phyloP scores from a whole-genome alignment of 2,329 filamentous ascomycete species.

The Pseudonectria buxi region DNA sequence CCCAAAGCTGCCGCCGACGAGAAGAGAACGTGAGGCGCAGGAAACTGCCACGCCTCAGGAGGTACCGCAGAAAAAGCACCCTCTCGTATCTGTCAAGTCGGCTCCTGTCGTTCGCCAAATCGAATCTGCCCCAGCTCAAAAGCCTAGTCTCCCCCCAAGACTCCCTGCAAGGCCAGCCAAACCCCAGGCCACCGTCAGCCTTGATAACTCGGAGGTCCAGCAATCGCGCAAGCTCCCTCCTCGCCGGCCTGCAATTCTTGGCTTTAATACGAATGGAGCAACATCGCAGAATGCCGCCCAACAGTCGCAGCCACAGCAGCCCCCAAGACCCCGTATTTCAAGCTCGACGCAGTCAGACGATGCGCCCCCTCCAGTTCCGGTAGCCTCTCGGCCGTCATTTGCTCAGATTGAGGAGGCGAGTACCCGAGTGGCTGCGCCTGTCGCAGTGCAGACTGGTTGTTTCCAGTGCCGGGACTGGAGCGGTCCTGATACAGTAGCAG shows the following conservation, averaged over 20 bases:
- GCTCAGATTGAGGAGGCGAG: conserved; percentile 44
- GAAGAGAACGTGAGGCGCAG: conserved; percentile 44
- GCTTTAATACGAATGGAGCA: background rate
- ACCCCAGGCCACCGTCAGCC: conserved; percentile 8
- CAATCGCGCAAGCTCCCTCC: conserved; percentile 13
- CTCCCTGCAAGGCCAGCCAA: conserved; percentile 44
- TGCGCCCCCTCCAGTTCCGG: conserved; percentile 45
- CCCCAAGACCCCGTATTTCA: conserved; percentile 13
- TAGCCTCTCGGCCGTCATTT: conserved; percentile 44
- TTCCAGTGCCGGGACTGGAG: conserved; percentile 85
- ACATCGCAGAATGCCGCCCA: conserved; percentile 14
- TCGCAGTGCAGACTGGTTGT: conserved; percentile 43
- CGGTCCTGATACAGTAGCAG: conserved; percentile 68
- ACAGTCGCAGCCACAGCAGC: conserved; percentile 4
- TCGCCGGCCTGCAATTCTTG: conserved; percentile 6
- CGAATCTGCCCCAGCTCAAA: conserved; percentile 22
- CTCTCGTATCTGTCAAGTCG: conserved; percentile 5
- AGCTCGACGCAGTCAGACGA: conserved; percentile 20
- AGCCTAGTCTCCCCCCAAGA: conserved; percentile 42
- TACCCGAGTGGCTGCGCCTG: conserved; percentile 23
- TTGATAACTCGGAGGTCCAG: conserved; percentile 6
- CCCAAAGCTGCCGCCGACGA: conserved; percentile 50
- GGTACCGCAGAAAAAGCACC: conserved; percentile 8
- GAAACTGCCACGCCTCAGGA: conserved; percentile 17
- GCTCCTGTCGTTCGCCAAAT: conserved; percentile 23